phyloP scores from a whole-genome alignment of 805 yeast genomes.

The Lipomyces kockii region DNA sequence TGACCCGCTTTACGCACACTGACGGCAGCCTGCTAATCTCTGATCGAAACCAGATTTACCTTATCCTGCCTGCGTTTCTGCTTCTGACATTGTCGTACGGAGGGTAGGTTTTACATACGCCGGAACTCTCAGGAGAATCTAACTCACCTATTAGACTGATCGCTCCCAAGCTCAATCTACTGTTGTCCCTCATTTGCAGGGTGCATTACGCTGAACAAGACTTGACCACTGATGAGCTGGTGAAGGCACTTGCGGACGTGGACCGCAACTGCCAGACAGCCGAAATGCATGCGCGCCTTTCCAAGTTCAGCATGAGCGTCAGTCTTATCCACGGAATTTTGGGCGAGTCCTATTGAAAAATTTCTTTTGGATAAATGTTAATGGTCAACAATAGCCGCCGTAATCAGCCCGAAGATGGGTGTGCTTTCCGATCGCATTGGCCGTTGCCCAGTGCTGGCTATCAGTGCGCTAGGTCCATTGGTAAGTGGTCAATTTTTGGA shows the following conservation, averaged over 20 bases:
- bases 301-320: slow-evolving; percentile 27
- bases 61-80: slow-evolving; percentile 28
- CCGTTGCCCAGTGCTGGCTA: slow-evolving; percentile 25
- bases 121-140: not conserved
- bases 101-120: slow-evolving; percentile 19
- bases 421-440: slow-evolving; percentile 34
- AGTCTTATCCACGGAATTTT: slow-evolving; percentile 27
- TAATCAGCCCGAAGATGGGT: slow-evolving; percentile 30
- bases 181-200: slow-evolving; percentile 26
- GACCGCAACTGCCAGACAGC: slow-evolving; percentile 34
- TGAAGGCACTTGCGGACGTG: slow-evolving; percentile 14
- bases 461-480: slow-evolving; percentile 24
- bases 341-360: not conserved
- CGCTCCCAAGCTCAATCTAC: slow-evolving; percentile 31
- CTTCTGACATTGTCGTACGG: slow-evolving; percentile 26
- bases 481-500: not conserved
- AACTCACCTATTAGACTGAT: slow-evolving; percentile 19
- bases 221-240: not conserved
- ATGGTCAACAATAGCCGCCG: slow-evolving; percentile 20
- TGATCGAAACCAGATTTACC: slow-evolving; percentile 19
- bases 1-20: not conserved
- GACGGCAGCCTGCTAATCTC: not conserved
- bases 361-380: not conserved
- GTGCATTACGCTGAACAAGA: slow-evolving; percentile 15
- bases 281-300: slow-evolving; percentile 24